phyloP scores from a whole-genome alignment of 1,284 basidiomycete genomes.

The Abortiporus biennis region DNA sequence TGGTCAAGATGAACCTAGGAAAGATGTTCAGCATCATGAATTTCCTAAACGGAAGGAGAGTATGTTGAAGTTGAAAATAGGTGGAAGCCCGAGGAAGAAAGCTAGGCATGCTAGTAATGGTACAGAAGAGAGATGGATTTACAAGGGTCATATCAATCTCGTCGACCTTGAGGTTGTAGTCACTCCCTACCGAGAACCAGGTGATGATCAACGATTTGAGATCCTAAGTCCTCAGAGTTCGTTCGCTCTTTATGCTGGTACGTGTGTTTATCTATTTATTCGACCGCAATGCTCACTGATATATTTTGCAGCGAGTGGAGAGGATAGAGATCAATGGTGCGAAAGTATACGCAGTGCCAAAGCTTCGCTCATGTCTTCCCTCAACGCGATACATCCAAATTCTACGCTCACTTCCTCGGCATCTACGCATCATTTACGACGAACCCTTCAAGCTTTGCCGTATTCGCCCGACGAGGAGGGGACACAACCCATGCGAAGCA shows the following conservation, averaged over 20 bases:
- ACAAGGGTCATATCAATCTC: constrained; percentile 61
- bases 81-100: constrained; percentile 28
- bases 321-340: constrained; percentile 68
- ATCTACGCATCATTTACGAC: constrained; percentile 67
- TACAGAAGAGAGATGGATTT: constrained; percentile 59
- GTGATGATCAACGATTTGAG: constrained; percentile 56
- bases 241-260: constrained; percentile 71
- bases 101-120: constrained; percentile 34
- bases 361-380: constrained; percentile 56
- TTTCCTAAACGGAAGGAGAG: constrained; percentile 17
- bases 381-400: constrained; percentile 65
- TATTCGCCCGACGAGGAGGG: constrained; percentile 49
- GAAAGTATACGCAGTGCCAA: constrained; percentile 69
- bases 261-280: constrained; percentile 17
- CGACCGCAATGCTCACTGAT: no score
- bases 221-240: constrained; percentile 72
- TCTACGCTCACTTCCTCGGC: constrained; percentile 75
- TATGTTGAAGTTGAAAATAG: constrained; percentile 18
- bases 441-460: constrained; percentile 66
- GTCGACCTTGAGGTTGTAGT: constrained; percentile 76
- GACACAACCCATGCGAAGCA: constrained; percentile 36
- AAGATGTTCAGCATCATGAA: no score
- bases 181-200: constrained; percentile 38
- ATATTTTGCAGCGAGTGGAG: constrained; percentile 42
- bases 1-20: not conserved